phyloP scores from a whole-genome alignment of 2,329 filamentous ascomycete genomes.

The Pseudogymnoascus sp. region DNA sequence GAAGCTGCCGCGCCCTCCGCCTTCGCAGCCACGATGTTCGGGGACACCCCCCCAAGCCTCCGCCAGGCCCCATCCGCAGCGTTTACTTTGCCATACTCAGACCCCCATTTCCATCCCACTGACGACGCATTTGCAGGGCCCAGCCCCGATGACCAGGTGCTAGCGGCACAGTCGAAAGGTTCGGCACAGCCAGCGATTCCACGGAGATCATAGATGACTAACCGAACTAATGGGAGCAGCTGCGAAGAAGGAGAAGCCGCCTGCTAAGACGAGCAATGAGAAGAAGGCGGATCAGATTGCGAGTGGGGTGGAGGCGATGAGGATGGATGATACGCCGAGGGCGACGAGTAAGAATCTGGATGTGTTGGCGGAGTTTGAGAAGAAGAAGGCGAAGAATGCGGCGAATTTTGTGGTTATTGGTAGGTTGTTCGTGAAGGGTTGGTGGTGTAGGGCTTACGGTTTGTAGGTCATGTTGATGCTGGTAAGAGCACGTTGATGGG shows the following conservation, averaged over 20 bases:
- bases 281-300: slow-evolving; percentile 36
- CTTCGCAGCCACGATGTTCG: slow-evolving; percentile 37
- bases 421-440: slow-evolving; percentile 35
- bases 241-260: slow-evolving; percentile 30
- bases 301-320: slow-evolving; percentile 36
- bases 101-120: slow-evolving; percentile 33
- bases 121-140: slow-evolving; percentile 66
- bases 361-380: slow-evolving; percentile 72
- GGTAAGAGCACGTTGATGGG: slow-evolving; percentile 98
- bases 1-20: slow-evolving; percentile 29
- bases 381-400: slow-evolving; percentile 64
- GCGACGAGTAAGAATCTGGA: slow-evolving; percentile 72
- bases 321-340: slow-evolving; percentile 44
- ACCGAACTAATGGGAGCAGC: slow-evolving; percentile 27
- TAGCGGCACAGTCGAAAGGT: slow-evolving; percentile 84
- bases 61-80: slow-evolving; percentile 16
- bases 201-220: slow-evolving; percentile 19
- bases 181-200: slow-evolving; percentile 37
- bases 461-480: slow-evolving; percentile 82
- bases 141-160: slow-evolving; percentile 84
- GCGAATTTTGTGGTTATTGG: slow-evolving; percentile 91
- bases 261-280: slow-evolving; percentile 31
- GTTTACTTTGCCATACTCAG: slow-evolving; percentile 33
- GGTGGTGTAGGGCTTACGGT: slow-evolving; percentile 1
- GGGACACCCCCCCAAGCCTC: slow-evolving; percentile 19